Base-by-base conservation (phyloP, 164 flowering plant genomes). In the Annona cherimola region DNA sequence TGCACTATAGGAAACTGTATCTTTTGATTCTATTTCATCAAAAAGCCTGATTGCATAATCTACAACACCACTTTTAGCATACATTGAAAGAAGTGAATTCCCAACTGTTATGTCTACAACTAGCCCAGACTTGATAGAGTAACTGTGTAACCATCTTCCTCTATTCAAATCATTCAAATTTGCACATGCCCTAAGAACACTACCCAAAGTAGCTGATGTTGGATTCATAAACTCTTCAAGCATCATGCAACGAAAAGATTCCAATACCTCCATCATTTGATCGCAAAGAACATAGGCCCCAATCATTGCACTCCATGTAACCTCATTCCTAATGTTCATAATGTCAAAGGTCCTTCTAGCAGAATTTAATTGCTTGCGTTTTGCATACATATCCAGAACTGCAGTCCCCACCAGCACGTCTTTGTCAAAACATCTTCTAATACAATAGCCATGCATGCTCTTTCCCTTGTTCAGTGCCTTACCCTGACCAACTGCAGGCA, bases 371-470 rank as follows among this genome's bases (percentile, higher is more conserved):
- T 76, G 75, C 60, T 77, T 78, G 66, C 92, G 85, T 73, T 87
- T 90, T 35, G 76, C 89, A 82, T 88, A 88, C 92, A 88, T 86
- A 71, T 87, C 91, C 68, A 90, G 57, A 72, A 90, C 76, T 41
- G 88, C 91, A 35, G 95, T 90, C 61, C 76, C 84, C 68, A 88
- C 77, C 70, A 82, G 69, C 11, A 83, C 83, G 74, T 85, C 85
- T 35, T 68, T 61, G 54, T 66, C 46, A 69, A 86, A 75, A 63
- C 73, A 46, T 74, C 83, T 83, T 67, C 89, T 83, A n/a, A 83
- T 42, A 67, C 86, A 83, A 76, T 77, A 87, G 20, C 84, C 80
- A 78, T 90, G 92, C 50, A 85, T 41, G 8, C 76, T 76, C 77
- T 82, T 88, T 40, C 95, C 95, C 9, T 83, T 82, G 20, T 64